These are phyloP conservation scores for Leptographium galeiforme DNA, from an alignment of 2,329 filamentous ascomycete genomes.

Conservation along the genomic window DNA sequence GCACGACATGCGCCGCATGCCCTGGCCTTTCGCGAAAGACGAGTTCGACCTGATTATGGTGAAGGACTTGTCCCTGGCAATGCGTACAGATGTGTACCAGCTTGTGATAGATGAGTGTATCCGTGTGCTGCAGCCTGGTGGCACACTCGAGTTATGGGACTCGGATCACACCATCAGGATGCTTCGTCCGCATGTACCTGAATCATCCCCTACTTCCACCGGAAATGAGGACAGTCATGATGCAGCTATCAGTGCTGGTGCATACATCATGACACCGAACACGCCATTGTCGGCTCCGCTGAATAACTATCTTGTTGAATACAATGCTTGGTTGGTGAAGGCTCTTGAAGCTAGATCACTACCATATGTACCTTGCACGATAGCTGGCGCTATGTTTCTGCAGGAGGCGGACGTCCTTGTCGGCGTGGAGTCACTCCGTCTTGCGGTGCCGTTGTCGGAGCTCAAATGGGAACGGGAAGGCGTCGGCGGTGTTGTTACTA, in stretches of 20 bases:
- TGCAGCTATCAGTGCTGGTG: slow-evolving; percentile 55
- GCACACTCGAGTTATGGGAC: slow-evolving; percentile 79
- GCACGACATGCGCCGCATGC: slow-evolving; percentile 64
- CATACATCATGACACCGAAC: slow-evolving; percentile 69
- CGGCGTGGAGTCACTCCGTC: slow-evolving; percentile 57
- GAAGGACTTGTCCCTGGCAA: slow-evolving; percentile 63
- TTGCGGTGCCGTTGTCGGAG: slow-evolving; percentile 79
- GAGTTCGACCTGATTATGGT: slow-evolving; percentile 83
- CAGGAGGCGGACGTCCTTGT: slow-evolving; percentile 63
- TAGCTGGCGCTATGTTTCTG: slow-evolving; percentile 62
- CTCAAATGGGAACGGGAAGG: slow-evolving; percentile 77
- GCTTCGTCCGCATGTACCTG: slow-evolving; percentile 62
- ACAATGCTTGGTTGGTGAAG: slow-evolving; percentile 69
- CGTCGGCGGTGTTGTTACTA: slow-evolving; percentile 47
- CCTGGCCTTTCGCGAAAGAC: slow-evolving; percentile 64
- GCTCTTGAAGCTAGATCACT: slow-evolving; percentile 61
- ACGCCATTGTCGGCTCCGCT: slow-evolving; percentile 70
- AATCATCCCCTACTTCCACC: slow-evolving; percentile 20
- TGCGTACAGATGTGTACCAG: slow-evolving; percentile 46
- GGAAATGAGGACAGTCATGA: slow-evolving; percentile 45
- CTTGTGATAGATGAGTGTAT: slow-evolving; percentile 55
- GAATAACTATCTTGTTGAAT: slow-evolving; percentile 71
- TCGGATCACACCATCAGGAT: slow-evolving; percentile 75
- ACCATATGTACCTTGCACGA: slow-evolving; percentile 62
- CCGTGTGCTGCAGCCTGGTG: slow-evolving; percentile 63